Evolutionary conservation across 768 basidiomycete genomes (phyloP), one percentile per base, ranked within the genome.

Genomic region (Xerocomus brunneocitrinus): DNA sequence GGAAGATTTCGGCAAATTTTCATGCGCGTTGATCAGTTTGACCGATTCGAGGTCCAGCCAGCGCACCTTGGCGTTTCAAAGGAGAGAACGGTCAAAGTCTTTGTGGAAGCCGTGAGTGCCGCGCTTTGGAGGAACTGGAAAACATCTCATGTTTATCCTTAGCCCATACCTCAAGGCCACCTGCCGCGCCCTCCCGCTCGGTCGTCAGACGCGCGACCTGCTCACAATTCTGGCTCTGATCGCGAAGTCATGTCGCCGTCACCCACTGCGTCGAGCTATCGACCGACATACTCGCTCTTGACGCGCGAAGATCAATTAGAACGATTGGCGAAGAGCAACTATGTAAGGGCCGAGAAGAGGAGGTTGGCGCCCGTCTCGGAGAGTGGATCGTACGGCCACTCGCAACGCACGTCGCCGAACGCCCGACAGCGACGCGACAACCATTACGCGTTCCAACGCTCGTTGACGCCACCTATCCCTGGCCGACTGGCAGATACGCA

Each of bases 1-100:
- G 85, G 85, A 30, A 80, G 79, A 69, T 89, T 83, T 65, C 76
- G 81, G 47, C 87, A 89, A 60, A 75, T 82, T 49, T 81, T 89
- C 60, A 73, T 89, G 62, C 79, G 84, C 30, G 76, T 89, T 27
- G 73, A 78, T 8, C 73, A 74, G 30, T 74, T 79, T 16, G 70
- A 82, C 59, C 70, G 67, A 27, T 75, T 80, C 47, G 74, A 81
- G 19, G 79, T 70, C 55, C 73, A 72, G 25, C 73, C 80, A 4
- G 79, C 80, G n/a, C 82, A 87, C 61, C 70, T 89, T 14, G 72
- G 76, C 14, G 73, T 88, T 14, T 71, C 75, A 25, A 68, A 73
- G 35, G 75, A 84, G 25, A 74, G 79, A 56, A 84, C 83, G 0
- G 52, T 89, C 27, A 75, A 78, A 22, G 63, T 86, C 25, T 75